Evolutionary conservation across 129 eudicot genomes (phyloP), one percentile per base, ranked within the genome.

Genomic region (Centaurea solstitialis): DNA sequence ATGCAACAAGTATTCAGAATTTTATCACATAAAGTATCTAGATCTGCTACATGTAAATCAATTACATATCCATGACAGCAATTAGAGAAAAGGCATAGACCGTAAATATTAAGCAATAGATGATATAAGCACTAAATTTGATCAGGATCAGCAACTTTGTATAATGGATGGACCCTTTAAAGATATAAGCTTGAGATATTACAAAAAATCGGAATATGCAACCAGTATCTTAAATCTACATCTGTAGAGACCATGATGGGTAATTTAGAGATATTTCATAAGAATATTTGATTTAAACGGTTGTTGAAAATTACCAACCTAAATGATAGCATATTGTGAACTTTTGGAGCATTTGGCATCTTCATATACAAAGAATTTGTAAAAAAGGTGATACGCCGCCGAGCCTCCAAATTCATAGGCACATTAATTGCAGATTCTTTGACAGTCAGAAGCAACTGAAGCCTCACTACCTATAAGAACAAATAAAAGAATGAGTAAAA

Each of bases 381-480:
- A 81, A 96, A 96, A 85, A 93, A 96, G 61, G 99, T 96, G 81
- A 90, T 87, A 68, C 99, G 97, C 5, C 99, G 92, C 67, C 99
- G 99, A 72, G 99, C 99, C 80, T 96, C 99, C 61, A 93, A 74
- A 88, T 96, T 96, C 88, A 76, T 96, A 24, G 99, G 99, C 81
- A 96, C 99, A 69, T 96, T 90, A 71, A 88, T 91, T 74, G 99
- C 99, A 82, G 99, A 96, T 84, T 96, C 99, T 84, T 96, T 96
- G 68, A 91, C 97, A 45, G 95, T 93, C 86, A 96, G 77, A 78
- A 96, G 98, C 88, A 96, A 89, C 82, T 88, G 87, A 69, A 96
- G 92, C 88, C 99, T 90, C 84, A 88, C 92, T 83, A 93, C 92
- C 99, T 96, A 82, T 72, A 66, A 15, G 17, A 68, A 76, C 66